phyloP scores from a whole-genome alignment of 2,329 filamentous ascomycete species.

The Aspergillus pseudoterreus region DNA sequence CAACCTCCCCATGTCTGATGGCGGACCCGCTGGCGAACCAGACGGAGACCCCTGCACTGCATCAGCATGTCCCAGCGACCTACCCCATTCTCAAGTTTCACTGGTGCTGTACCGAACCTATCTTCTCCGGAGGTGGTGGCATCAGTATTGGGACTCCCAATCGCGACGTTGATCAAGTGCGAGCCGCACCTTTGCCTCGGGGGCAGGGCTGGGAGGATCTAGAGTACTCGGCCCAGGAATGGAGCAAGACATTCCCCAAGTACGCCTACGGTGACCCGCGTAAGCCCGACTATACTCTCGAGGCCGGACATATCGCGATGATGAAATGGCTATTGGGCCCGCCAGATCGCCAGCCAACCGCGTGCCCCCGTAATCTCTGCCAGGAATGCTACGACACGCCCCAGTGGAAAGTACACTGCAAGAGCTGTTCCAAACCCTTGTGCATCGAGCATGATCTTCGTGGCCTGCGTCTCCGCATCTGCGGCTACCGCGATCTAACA shows the following conservation, averaged over 20 bases:
- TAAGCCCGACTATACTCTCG: slow-evolving; percentile 36
- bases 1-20: slow-evolving; percentile 56
- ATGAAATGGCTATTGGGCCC: slow-evolving; percentile 48
- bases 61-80: slow-evolving; percentile 31
- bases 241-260: slow-evolving; percentile 38
- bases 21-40: slow-evolving; percentile 43
- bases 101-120: slow-evolving; percentile 59
- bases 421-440: slow-evolving; percentile 53
- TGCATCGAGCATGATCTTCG: slow-evolving; percentile 60
- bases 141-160: slow-evolving; percentile 55
- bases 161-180: slow-evolving; percentile 53
- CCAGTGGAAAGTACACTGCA: slow-evolving; percentile 58
- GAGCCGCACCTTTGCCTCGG: slow-evolving; percentile 55
- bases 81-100: slow-evolving; percentile 53
- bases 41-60: slow-evolving; percentile 27
- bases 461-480: slow-evolving; percentile 54
- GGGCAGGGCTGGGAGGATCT: slow-evolving; percentile 54
- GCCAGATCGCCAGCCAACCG: slow-evolving; percentile 43
- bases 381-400: slow-evolving; percentile 57
- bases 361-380: slow-evolving; percentile 55
- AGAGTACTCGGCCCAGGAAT: slow-evolving; percentile 45
- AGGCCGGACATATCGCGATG: slow-evolving; percentile 40
- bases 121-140: slow-evolving; percentile 58
- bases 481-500: slow-evolving; percentile 54
- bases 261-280: slow-evolving; percentile 39